Conservation (phyloP, 768 basidiomycete genomes). For the Candolleomyces eurysporus region DNA sequence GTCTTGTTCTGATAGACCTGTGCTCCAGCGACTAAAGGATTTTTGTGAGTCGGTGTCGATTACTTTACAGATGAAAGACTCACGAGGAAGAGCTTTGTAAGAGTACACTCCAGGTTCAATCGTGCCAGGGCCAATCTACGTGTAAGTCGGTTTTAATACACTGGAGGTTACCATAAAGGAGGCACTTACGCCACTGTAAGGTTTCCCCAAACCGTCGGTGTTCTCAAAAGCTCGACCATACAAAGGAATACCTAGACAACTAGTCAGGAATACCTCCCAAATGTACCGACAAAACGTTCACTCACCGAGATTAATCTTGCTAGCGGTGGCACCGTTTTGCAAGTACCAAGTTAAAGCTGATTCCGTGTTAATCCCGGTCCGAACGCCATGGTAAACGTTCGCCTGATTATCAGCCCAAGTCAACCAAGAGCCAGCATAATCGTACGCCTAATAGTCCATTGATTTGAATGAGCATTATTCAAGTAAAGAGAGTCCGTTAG, state of each 20-base stretch:
- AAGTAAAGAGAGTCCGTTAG: neutral
- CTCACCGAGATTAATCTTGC: conserved; percentile 67
- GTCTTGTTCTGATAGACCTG: conserved; percentile 63
- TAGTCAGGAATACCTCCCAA: neutral
- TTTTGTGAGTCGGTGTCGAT: neutral
- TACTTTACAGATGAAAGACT: conserved; percentile 23
- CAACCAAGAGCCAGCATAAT: conserved; percentile 79
- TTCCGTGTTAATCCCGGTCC: conserved; percentile 68
- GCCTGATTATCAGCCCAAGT: conserved; percentile 55
- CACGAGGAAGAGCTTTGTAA: conserved; percentile 65
- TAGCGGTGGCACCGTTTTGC: conserved; percentile 56
- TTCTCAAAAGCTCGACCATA: conserved; percentile 79
- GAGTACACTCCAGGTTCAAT: conserved; percentile 72
- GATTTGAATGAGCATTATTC: neutral
- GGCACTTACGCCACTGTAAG: conserved; percentile 61
- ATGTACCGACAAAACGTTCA: neutral
- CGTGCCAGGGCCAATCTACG: conserved; percentile 68
- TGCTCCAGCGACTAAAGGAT: conserved; percentile 43
- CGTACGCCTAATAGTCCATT: conserved; percentile 51
- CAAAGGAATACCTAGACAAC: conserved; percentile 60
- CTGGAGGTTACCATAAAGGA: neutral
- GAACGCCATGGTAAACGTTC: conserved; percentile 64
- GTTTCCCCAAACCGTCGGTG: conserved; percentile 61
- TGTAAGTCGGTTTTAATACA: neutral
- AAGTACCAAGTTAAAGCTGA: conserved; percentile 61